These are phyloP conservation scores for Euptelea pleiosperma DNA, from an alignment of 164 flowering plant genomes.

Conservation along the genomic window DNA sequence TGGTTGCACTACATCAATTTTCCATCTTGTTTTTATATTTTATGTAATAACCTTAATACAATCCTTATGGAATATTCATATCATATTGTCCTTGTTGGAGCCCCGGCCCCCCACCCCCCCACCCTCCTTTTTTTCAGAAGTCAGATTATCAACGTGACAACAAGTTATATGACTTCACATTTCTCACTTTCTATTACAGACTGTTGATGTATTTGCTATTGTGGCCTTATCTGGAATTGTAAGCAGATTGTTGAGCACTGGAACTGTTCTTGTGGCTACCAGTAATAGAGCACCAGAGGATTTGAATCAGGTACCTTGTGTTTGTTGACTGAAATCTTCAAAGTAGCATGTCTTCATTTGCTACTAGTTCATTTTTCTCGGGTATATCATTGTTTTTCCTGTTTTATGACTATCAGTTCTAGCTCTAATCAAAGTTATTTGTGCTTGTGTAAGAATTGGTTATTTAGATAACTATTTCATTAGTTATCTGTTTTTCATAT, in stretches of 20 bases:
- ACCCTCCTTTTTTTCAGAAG: no score
- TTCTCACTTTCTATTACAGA: constrained; percentile 53
- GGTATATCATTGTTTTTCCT: not conserved
- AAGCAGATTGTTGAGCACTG: constrained; percentile 87
- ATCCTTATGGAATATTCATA: no score
- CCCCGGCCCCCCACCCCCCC: no score
- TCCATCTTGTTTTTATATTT: no score
- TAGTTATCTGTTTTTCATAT: not conserved
- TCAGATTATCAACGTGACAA: constrained; percentile 3
- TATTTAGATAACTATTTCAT: not conserved
- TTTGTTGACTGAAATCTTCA: not conserved
- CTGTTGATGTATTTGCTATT: constrained; percentile 99
- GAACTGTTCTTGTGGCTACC: constrained; percentile 96
- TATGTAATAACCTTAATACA: no score
- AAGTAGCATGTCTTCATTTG: not conserved
- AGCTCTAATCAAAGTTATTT: not conserved
- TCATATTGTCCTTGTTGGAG: no score
- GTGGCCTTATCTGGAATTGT: constrained; percentile 98
- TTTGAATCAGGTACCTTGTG: constrained; percentile 69
- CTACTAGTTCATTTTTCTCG: not conserved
- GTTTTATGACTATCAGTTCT: not conserved
- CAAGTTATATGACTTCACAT: constrained; percentile 16
- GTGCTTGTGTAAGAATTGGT: not conserved
- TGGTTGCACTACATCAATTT: no score
- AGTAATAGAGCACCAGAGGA: constrained; percentile 93